Evolutionary conservation across 192 early-diverging fungal species (phyloP).

Genomic region (Coemansia sp.): DNA sequence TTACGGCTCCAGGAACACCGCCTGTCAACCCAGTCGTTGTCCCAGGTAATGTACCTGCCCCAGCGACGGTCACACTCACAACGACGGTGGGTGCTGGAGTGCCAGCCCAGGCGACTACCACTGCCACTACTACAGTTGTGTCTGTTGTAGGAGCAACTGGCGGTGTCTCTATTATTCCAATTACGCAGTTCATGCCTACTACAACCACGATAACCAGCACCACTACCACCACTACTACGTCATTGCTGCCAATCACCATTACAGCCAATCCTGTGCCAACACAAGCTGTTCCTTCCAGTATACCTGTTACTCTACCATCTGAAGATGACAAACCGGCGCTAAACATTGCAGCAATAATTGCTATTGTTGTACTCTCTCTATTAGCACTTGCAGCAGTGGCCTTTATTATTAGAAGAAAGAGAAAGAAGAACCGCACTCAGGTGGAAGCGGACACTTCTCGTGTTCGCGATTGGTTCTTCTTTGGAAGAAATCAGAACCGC

Average conservation of each 20-base stretch:
- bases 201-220: not conserved
- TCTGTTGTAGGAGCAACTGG: not conserved
- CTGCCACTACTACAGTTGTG: not conserved
- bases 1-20: not conserved
- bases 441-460: not conserved
- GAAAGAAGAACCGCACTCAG: not conserved
- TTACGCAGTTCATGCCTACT: not conserved
- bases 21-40: not conserved
- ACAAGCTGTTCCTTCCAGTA: not conserved
- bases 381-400: not conserved
- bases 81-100: not conserved
- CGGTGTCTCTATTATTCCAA: not conserved
- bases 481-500: not conserved
- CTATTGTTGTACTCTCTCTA: not conserved
- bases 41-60: not conserved
- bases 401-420: not conserved
- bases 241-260: not conserved
- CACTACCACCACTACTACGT: not conserved
- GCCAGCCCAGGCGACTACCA: not conserved
- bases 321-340: not conserved
- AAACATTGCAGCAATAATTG: not conserved
- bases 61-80: not conserved
- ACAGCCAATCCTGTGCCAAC: not conserved
- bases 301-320: not conserved
- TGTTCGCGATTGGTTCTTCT: slow-evolving; percentile 1